These are phyloP conservation scores for Bimuria novae-zelandiae DNA, from an alignment of 2,329 filamentous ascomycete genomes.

Conservation along the genomic window DNA sequence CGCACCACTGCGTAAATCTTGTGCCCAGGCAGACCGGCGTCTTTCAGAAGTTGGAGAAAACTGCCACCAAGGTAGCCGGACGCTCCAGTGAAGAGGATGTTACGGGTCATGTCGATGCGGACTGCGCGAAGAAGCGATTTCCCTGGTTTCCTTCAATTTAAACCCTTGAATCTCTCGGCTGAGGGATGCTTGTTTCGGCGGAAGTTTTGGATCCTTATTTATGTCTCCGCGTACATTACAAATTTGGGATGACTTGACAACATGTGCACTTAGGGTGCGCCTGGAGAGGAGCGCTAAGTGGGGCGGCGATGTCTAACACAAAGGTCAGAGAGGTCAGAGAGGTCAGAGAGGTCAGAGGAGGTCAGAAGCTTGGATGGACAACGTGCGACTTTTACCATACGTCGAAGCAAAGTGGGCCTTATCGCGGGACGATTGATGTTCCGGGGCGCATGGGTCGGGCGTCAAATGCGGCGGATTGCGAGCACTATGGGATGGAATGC, in stretches of 20 bases:
- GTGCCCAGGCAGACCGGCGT: conserved; percentile 49
- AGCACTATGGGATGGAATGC: background rate
- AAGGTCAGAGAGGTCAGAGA: no score
- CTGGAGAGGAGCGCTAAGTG: no score
- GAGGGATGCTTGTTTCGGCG: background rate
- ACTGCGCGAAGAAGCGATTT: no score
- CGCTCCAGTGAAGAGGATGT: conserved; percentile 57
- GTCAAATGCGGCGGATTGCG: background rate
- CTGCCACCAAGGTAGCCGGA: conserved; percentile 61
- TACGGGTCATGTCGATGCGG: conserved; percentile 31
- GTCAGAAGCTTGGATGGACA: background rate
- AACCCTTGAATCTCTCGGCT: background rate
- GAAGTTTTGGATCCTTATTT: background rate
- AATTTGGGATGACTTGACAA: no score
- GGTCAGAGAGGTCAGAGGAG: background rate
- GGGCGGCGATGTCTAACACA: no score
- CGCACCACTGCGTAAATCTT: conserved; percentile 56
- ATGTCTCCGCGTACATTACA: background rate
- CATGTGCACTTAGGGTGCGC: background rate
- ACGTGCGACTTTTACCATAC: background rate
- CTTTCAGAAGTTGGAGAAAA: conserved; percentile 49
- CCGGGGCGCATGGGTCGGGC: background rate
- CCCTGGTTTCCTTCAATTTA: no score
- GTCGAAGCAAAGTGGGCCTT: background rate
- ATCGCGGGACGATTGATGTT: background rate